These are phyloP conservation scores for Pistacia atlantica DNA, from an alignment of 345 rosid genomes.

Conservation along the genomic window DNA sequence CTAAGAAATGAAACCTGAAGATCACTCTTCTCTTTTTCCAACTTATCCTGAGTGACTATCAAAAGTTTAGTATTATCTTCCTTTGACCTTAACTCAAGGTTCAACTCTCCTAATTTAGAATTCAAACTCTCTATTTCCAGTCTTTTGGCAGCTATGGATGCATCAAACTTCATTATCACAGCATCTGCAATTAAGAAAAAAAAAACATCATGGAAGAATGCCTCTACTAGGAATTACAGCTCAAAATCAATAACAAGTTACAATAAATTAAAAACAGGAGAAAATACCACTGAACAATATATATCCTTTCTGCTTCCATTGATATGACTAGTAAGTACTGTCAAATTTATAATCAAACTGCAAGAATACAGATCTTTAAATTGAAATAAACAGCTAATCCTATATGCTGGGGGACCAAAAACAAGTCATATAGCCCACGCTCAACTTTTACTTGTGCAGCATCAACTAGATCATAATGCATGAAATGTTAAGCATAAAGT, in stretches of 20 bases:
- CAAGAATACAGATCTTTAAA: background rate
- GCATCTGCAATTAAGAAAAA: conserved; percentile 46
- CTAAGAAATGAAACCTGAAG: no score
- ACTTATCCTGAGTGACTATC: conserved; percentile 43
- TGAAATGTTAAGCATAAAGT: background rate
- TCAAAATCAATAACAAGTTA: no score
- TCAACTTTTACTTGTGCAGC: background rate
- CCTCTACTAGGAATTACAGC: background rate
- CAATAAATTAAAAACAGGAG: background rate
- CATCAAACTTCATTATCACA: conserved; percentile 52
- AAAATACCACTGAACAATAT: background rate
- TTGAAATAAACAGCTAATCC: conserved; percentile 1
- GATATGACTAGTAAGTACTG: background rate
- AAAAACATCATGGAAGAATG: background rate
- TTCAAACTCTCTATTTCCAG: conserved; percentile 54
- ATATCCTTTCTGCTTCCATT: background rate
- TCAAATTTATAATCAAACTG: background rate
- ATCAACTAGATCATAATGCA: conserved; percentile 4
- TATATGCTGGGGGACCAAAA: background rate
- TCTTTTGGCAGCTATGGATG: conserved; percentile 36
- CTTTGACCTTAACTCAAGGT: conserved; percentile 49
- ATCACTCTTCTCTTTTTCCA: conserved; percentile 61
- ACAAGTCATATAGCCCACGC: conserved; percentile 2
- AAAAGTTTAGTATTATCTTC: conserved; percentile 58
- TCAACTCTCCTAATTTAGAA: conserved; percentile 57